These are phyloP conservation scores for Neopestalotiopsis clavispora DNA, from an alignment of 2,329 filamentous ascomycete genomes.

Conservation along the genomic window DNA sequence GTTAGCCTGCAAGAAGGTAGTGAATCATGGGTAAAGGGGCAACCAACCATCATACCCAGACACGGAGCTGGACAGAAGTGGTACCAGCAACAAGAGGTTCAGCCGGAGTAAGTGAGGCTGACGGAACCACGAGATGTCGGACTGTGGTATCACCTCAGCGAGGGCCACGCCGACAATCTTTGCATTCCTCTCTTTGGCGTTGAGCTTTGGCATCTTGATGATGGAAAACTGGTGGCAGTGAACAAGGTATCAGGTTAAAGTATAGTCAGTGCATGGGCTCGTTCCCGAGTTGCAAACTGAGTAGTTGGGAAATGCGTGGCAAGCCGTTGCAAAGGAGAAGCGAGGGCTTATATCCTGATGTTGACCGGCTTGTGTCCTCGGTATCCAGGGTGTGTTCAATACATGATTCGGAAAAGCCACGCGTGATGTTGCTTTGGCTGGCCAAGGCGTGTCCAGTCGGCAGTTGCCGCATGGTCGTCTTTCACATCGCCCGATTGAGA, in stretches of 20 bases:
- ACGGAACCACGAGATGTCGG: constrained; percentile 47
- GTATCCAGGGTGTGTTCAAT: not conserved
- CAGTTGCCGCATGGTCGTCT: not conserved
- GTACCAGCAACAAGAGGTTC: constrained; percentile 49
- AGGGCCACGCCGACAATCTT: constrained; percentile 34
- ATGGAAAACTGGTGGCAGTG: not conserved
- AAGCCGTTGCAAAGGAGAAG: not conserved
- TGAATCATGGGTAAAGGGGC: not conserved
- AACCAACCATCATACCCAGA: constrained; percentile 44
- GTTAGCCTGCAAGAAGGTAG: not conserved
- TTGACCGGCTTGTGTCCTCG: not conserved
- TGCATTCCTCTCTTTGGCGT: constrained; percentile 6
- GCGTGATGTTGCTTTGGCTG: not conserved
- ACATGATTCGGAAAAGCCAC: not conserved
- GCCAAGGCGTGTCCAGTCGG: not conserved
- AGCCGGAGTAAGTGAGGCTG: constrained; percentile 47
- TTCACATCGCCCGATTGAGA: not conserved
- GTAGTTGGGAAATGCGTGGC: not conserved
- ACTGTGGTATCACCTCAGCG: constrained; percentile 42
- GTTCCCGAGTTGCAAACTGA: not conserved
- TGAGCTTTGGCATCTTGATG: not conserved
- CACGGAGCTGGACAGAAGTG: constrained; percentile 43
- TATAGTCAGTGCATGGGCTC: not conserved
- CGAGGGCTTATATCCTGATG: not conserved
- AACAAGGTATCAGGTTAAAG: not conserved